Evolutionary conservation across 1,284 basidiomycete species (phyloP).

Genomic region (Fomitopsis schrenkii): DNA sequence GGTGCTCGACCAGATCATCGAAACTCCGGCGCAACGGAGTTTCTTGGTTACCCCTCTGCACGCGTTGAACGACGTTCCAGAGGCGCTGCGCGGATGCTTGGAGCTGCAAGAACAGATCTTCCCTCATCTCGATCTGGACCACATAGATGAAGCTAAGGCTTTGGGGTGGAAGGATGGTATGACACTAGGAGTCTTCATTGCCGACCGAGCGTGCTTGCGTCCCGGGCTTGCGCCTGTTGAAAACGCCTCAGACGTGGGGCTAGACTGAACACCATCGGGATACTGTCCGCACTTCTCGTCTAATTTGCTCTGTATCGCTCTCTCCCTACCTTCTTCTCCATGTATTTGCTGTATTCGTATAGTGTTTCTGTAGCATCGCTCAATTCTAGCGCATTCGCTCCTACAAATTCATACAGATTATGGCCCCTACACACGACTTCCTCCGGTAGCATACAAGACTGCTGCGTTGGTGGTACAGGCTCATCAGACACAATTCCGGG

Average conservation of each 20-base stretch:
- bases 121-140: constrained; percentile 37
- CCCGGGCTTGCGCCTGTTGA: not conserved
- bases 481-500: too few species aligned
- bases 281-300: too few species aligned
- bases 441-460: too few species aligned
- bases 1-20: constrained; percentile 16
- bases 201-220: constrained; percentile 14
- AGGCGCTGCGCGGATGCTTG: constrained; percentile 19
- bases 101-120: constrained; percentile 20
- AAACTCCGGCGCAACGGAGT: not conserved
- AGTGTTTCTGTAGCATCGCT: too few species aligned
- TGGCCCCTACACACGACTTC: too few species aligned
- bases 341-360: too few species aligned
- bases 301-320: too few species aligned
- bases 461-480: too few species aligned
- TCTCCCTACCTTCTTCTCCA: too few species aligned
- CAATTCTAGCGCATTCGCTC: too few species aligned
- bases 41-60: constrained; percentile 30
- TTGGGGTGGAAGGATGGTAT: constrained; percentile 27
- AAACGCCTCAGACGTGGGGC: not conserved
- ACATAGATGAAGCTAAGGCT: constrained; percentile 29
- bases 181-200: constrained; percentile 29
- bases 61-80: constrained; percentile 20
- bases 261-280: not conserved
- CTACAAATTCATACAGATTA: too few species aligned